phyloP scores from a whole-genome alignment of 495 filamentous ascomycete species.

The Apodospora peruviana region DNA sequence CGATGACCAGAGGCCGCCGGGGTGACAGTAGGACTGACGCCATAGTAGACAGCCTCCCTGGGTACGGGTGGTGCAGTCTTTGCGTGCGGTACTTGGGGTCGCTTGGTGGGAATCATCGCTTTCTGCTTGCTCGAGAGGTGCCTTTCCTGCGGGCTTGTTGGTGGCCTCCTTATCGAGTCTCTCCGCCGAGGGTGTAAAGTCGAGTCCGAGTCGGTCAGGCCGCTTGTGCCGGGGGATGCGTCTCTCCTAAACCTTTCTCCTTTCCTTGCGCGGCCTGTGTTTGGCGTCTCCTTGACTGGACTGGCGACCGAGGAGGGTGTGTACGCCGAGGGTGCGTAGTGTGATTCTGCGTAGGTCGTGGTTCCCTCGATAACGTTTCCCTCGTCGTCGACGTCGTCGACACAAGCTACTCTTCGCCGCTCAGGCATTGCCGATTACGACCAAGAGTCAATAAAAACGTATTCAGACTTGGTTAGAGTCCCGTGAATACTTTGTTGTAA shows the following conservation, averaged over 20 bases:
- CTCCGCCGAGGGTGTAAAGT: conserved; percentile 26
- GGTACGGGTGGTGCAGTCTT: conserved; percentile 21
- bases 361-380: conserved; percentile 36
- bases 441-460: conserved; percentile 13
- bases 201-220: conserved; percentile 39
- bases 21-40: conserved; percentile 28
- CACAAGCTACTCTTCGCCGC: conserved; percentile 31
- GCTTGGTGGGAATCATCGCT: conserved; percentile 20
- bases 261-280: conserved; percentile 37
- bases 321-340: conserved; percentile 28
- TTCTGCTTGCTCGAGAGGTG: conserved; percentile 17
- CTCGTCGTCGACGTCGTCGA: conserved; percentile 44
- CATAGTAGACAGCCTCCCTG: conserved; percentile 34
- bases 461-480: conserved; percentile 3
- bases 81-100: conserved; percentile 22
- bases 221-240: conserved; percentile 22
- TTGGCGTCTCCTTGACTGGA: conserved; percentile 39
- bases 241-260: conserved; percentile 24
- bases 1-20: conserved; percentile 32
- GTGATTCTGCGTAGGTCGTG: conserved; percentile 28
- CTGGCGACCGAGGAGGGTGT: conserved; percentile 20
- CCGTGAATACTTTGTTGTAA: conserved; percentile 6
- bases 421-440: conserved; percentile 26
- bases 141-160: conserved; percentile 29
- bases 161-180: conserved; percentile 21